Conservation (phyloP, 75 land plant species). For the Cunninghamia lanceolata region DNA sequence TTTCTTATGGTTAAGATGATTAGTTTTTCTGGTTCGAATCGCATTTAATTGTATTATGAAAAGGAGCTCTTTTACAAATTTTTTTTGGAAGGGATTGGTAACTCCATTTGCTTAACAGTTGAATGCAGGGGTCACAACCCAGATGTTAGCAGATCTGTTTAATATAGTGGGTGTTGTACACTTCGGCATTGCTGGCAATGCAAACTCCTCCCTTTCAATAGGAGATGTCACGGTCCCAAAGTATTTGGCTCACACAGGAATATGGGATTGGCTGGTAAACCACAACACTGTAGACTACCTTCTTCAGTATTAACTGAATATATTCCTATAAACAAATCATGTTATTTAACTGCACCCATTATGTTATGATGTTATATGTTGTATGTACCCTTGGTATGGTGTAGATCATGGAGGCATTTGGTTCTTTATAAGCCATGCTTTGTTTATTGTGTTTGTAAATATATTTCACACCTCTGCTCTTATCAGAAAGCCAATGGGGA, state of each 20-base stretch:
- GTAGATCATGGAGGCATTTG: neutral
- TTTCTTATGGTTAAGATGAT: too few species aligned
- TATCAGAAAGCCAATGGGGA: neutral
- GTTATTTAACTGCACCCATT: neutral
- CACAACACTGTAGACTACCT: neutral
- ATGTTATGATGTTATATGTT: neutral
- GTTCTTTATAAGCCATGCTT: neutral
- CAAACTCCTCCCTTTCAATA: constrained; percentile 23
- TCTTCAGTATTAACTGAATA: neutral
- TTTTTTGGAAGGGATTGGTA: neutral
- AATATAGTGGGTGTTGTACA: constrained; percentile 29
- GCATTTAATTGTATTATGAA: too few species aligned
- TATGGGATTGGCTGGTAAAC: constrained; percentile 34
- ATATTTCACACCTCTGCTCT: neutral
- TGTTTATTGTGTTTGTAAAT: neutral
- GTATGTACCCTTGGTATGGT: neutral
- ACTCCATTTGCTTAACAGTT: constrained; percentile 3
- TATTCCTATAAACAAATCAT: neutral
- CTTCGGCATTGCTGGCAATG: constrained; percentile 46
- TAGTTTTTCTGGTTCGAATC: neutral
- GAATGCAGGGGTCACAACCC: constrained; percentile 41
- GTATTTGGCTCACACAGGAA: constrained; percentile 30
- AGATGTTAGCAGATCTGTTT: constrained; percentile 27
- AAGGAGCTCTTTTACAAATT: neutral
- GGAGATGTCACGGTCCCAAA: constrained; percentile 36